Percentiles rank a stretch among this genome's conserved stretches.
Evolutionary conservation across 1,139 yeast genomes (phyloP).

Genomic region (Pichia sp.): DNA sequence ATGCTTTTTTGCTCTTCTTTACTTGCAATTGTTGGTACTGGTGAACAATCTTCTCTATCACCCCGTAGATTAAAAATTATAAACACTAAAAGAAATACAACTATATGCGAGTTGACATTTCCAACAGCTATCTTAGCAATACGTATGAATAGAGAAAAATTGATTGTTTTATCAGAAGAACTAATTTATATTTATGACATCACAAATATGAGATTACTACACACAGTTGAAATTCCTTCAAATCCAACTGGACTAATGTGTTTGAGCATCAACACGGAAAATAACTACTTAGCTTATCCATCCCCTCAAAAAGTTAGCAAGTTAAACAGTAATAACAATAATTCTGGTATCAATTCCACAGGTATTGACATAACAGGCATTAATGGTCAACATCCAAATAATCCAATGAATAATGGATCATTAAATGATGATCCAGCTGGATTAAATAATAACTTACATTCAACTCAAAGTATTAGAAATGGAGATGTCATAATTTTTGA

Average conservation of each 20-base stretch:
- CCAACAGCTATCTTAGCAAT: conserved; percentile 56
- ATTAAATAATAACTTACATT: conserved; percentile 11
- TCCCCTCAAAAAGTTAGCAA: conserved; percentile 52
- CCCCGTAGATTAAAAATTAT: conserved; percentile 51
- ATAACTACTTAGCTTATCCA: conserved; percentile 77
- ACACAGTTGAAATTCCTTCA: conserved; percentile 49
- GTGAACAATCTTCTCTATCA: conserved; percentile 37
- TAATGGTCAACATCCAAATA: conserved; percentile 8
- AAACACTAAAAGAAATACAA: conserved; percentile 61
- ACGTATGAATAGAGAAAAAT: conserved; percentile 57
- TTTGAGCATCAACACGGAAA: conserved; percentile 55
- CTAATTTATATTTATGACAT: conserved; percentile 68
- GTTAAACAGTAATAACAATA: conserved; percentile 17
- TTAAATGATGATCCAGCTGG: conserved; percentile 4
- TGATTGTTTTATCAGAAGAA: conserved; percentile 57
- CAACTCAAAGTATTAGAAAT: conserved; percentile 35
- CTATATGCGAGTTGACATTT: conserved; percentile 65
- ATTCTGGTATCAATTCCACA: neutral
- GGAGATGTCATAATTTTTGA: conserved; percentile 92
- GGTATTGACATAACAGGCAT: conserved; percentile 8
- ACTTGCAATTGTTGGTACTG: conserved; percentile 52
- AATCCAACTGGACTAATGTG: conserved; percentile 40
- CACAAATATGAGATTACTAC: conserved; percentile 61
- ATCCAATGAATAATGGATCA: neutral
- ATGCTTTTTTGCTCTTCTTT: conserved; percentile 69